Conservation (phyloP, 352 stramenopile genomes). For the Peronospora destructor region DNA sequence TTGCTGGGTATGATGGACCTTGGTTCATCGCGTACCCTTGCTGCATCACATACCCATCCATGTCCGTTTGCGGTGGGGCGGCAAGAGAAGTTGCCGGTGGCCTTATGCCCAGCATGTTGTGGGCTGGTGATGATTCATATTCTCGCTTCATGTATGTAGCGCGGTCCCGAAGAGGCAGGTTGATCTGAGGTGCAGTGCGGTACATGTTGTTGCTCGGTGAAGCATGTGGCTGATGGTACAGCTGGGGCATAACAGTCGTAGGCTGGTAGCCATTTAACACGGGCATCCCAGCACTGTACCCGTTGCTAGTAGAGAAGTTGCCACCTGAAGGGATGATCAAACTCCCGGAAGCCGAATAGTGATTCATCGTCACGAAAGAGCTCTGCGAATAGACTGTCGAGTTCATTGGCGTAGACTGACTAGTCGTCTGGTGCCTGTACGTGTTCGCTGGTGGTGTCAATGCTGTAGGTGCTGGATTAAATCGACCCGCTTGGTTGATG, state of each 20-base stretch:
- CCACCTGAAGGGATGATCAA: constrained; percentile 14
- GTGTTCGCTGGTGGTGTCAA: constrained; percentile 16
- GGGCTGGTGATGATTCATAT: constrained; percentile 28
- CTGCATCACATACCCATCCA: constrained; percentile 27
- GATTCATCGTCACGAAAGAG: constrained; percentile 31
- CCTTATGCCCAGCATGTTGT: constrained; percentile 31
- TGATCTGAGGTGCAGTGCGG: constrained; percentile 35
- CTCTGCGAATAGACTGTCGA: constrained; percentile 22
- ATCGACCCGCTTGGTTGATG: constrained; percentile 13
- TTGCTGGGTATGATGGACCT: constrained; percentile 24
- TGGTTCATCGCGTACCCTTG: constrained; percentile 27
- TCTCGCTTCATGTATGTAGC: constrained; percentile 46
- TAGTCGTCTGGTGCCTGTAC: constrained; percentile 31
- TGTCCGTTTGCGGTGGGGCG: constrained; percentile 19
- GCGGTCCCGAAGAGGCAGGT: constrained; percentile 52
- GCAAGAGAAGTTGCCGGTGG: constrained; percentile 21
- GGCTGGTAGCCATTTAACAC: constrained; percentile 21
- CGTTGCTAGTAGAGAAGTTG: constrained; percentile 16
- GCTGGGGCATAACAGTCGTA: constrained; percentile 21
- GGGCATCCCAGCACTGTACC: constrained; percentile 21
- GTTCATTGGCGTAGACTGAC: constrained; percentile 16
- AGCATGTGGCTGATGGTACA: constrained; percentile 35
- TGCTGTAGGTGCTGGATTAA: constrained; percentile 9
- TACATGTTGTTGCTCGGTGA: constrained; percentile 35
- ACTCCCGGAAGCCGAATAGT: constrained; percentile 15